Evolutionary conservation across 2,329 filamentous ascomycete species (phyloP), one percentile per base, ranked within the genome.

Genomic region (Arthrinium phaeospermum): DNA sequence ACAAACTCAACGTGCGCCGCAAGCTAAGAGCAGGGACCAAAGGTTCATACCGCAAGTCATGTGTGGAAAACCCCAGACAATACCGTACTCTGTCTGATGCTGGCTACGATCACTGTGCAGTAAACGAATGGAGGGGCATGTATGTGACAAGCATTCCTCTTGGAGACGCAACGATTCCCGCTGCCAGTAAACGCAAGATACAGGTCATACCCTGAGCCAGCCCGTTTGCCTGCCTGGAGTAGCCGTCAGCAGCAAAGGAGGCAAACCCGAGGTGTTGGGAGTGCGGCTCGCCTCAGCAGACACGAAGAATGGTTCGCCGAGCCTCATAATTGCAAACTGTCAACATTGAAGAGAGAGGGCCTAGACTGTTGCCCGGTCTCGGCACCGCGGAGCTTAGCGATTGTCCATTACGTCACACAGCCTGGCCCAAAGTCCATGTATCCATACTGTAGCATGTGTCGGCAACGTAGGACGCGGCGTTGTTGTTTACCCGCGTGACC

Each of bases 271-370:
- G 10, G 7, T 41, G 30, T 41, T 64, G 22, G 13, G 3, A 37
- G 19, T 1, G 30, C 8, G 7, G 16, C 53, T 64, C 10, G 34
- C 34, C 57, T 41, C 53, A 37, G 12, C 16, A 34, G 14, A 34
- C 30, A 37, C 53, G 3, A 37, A 22, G 34, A 12, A 12, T 22
- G 34, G 27, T 10, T 34, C 4, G 22, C 2, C n/a, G 34, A 64
- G 57, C 57, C 57, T 64, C 57, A 64, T n/a, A 64, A 41, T 37
- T 24, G 57, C 57, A 64, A 41, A 41, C 57, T 64, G 57, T 64
- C 57, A 64, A 64, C 57, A 64, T 64, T 13, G 19, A 64, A 10
- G 7, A 64, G 57, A 37, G 30, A 61, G 19, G 30, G 53, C 53
- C 30, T 61, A 57, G 51, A 57, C 19, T 61, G 7, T n/a, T 8